These are phyloP conservation scores for Firmiana major DNA, from an alignment of 345 rosid genomes.

Conservation along the genomic window DNA sequence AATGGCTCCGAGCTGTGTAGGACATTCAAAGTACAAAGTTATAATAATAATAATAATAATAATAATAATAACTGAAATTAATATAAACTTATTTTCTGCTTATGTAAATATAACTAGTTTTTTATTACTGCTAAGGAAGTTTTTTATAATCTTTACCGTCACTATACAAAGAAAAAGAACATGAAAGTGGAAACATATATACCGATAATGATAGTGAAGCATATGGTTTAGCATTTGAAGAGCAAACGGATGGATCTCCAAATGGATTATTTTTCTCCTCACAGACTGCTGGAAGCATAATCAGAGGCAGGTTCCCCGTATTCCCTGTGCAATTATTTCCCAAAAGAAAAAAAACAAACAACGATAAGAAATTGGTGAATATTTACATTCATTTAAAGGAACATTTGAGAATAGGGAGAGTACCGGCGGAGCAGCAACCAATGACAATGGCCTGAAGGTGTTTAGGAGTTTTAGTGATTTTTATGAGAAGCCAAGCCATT, in stretches of 20 bases:
- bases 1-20: constrained; percentile 56
- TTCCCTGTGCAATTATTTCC: constrained; percentile 38
- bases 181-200: background rate
- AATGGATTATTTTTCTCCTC: constrained; percentile 62
- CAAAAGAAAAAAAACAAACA: background rate
- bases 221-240: constrained; percentile 47
- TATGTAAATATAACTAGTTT: no score
- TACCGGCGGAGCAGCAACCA: constrained; percentile 32
- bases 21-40: background rate
- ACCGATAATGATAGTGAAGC: constrained; percentile 73
- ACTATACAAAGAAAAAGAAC: no score
- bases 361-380: background rate
- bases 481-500: constrained; percentile 46
- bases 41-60: no score
- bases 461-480: constrained; percentile 41
- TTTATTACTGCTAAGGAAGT: no score
- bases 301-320: constrained; percentile 58
- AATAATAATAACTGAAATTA: background rate
- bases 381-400: background rate
- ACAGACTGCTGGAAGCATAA: constrained; percentile 68
- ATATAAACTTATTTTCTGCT: background rate
- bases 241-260: constrained; percentile 51
- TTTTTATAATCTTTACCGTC: no score
- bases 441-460: constrained; percentile 38
- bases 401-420: background rate